Conservation (phyloP, 2,329 filamentous ascomycete genomes). For the Diaporthe longicolla region DNA sequence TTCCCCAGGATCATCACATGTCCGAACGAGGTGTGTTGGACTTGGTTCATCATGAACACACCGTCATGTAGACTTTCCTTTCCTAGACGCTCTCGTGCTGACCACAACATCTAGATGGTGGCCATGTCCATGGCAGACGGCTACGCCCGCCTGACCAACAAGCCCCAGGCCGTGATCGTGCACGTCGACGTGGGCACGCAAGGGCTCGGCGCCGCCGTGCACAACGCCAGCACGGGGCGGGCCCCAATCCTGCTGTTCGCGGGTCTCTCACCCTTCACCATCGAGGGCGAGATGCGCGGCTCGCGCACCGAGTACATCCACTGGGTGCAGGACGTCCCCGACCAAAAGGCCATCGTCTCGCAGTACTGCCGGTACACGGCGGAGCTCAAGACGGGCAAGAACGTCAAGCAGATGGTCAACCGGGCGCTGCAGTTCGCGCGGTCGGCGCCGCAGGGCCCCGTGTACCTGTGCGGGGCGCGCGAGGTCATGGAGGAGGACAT, state of each 20-base stretch:
- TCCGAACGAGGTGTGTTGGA: constrained; percentile 73
- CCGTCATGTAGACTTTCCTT: too few species aligned
- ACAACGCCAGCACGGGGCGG: constrained; percentile 78
- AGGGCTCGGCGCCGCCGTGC: constrained; percentile 78
- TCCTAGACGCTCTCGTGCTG: constrained; percentile 2
- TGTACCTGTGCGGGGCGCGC: constrained; percentile 82
- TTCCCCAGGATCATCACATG: constrained; percentile 80
- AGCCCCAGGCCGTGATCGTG: constrained; percentile 79
- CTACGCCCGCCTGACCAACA: constrained; percentile 75
- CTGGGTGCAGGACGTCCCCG: constrained; percentile 59
- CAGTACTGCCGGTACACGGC: constrained; percentile 89
- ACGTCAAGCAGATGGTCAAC: constrained; percentile 91
- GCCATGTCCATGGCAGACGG: constrained; percentile 83
- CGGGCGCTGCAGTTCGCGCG: constrained; percentile 86
- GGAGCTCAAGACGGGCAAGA: constrained; percentile 87
- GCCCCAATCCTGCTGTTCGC: constrained; percentile 71
- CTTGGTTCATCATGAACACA: too few species aligned
- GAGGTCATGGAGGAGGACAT: constrained; percentile 92
- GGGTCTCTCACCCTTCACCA: constrained; percentile 59
- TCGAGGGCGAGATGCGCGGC: constrained; percentile 59
- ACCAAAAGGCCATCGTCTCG: constrained; percentile 69
- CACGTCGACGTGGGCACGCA: constrained; percentile 84
- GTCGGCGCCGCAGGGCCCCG: constrained; percentile 82
- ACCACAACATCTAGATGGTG: constrained; percentile 71
- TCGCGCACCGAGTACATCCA: constrained; percentile 60